phyloP scores from a whole-genome alignment of 1,284 basidiomycete species.

The Heterobasidion occidentale region DNA sequence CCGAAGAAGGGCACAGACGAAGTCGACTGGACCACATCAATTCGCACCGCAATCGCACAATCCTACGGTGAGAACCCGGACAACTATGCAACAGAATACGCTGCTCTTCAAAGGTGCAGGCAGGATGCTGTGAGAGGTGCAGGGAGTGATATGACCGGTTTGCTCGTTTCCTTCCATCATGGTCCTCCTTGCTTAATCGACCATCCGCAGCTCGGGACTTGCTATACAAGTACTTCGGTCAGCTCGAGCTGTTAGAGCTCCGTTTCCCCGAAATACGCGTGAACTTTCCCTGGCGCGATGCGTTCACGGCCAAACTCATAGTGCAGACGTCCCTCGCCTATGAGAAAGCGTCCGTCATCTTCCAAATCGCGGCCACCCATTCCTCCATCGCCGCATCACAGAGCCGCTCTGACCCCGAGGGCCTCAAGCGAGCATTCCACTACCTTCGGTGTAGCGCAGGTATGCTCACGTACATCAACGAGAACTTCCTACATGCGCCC shows the following conservation, averaged over 20 bases:
- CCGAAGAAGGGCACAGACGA: conserved; percentile 76
- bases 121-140: conserved; percentile 95
- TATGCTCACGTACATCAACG: conserved; percentile 98
- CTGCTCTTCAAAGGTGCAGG: conserved; percentile 79
- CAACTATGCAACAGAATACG: conserved; percentile 79
- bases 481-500: conserved; percentile 98
- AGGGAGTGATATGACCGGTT: conserved; percentile 88
- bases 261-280: conserved; percentile 96
- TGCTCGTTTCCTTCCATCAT: conserved; percentile 14
- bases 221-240: conserved; percentile 99
- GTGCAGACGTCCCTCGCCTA: conserved; percentile 96
- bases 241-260: conserved; percentile 94
- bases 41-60: conserved; percentile 80
- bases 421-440: conserved; percentile 92
- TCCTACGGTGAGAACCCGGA: conserved; percentile 94
- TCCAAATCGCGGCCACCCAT: conserved; percentile 93
- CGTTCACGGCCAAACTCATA: conserved; percentile 89
- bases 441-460: conserved; percentile 92
- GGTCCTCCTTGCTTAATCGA: background rate
- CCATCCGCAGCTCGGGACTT: conserved; percentile 71
- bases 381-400: conserved; percentile 83
- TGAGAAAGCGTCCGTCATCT: conserved; percentile 97
- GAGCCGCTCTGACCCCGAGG: conserved; percentile 84
- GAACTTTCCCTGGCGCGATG: conserved; percentile 94
- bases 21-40: conserved; percentile 89